Percentiles rank a stretch among this genome's conserved stretches.
Conservation (phyloP, 306 rosid species). For the Cucumis melo region DNA sequence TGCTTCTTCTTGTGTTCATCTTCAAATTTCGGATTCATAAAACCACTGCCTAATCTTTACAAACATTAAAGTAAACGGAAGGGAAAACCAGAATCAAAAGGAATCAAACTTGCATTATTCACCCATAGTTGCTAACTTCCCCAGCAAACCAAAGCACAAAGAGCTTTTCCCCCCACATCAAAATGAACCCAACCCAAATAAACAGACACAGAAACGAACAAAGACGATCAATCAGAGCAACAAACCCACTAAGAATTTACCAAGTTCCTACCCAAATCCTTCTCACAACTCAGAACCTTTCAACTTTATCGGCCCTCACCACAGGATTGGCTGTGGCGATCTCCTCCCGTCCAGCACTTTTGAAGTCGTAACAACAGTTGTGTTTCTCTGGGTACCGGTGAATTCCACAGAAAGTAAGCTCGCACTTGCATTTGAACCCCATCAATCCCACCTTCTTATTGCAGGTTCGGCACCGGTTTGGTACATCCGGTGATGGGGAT, state of each 20-base stretch:
- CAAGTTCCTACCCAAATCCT: not conserved
- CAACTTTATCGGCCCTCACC: constrained; percentile 31
- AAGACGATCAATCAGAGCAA: not conserved
- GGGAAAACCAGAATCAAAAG: not conserved
- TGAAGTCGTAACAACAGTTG: constrained; percentile 33
- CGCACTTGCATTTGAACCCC: constrained; percentile 54
- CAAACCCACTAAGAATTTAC: not conserved
- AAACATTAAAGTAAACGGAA: not conserved
- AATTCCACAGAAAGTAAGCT: constrained; percentile 29
- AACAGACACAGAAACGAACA: not conserved
- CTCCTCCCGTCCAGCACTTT: constrained; percentile 21
- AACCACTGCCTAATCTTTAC: not conserved
- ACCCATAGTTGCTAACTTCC: not conserved
- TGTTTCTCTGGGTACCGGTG: constrained; percentile 57
- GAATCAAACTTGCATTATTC: constrained; percentile 3
- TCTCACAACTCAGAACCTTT: constrained; percentile 8
- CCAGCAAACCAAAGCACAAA: constrained; percentile 1
- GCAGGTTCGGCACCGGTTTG: constrained; percentile 35
- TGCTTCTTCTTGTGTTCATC: not conserved
- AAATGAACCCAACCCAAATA: not conserved
- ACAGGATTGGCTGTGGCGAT: constrained; percentile 40
- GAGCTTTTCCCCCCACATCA: constrained; percentile 2
- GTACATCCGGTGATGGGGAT: constrained; percentile 1
- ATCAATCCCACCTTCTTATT: constrained; percentile 36
- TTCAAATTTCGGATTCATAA: not conserved